These are phyloP conservation scores for Vicia sativa DNA, from an alignment of 306 rosid genomes.

Conservation along the genomic window DNA sequence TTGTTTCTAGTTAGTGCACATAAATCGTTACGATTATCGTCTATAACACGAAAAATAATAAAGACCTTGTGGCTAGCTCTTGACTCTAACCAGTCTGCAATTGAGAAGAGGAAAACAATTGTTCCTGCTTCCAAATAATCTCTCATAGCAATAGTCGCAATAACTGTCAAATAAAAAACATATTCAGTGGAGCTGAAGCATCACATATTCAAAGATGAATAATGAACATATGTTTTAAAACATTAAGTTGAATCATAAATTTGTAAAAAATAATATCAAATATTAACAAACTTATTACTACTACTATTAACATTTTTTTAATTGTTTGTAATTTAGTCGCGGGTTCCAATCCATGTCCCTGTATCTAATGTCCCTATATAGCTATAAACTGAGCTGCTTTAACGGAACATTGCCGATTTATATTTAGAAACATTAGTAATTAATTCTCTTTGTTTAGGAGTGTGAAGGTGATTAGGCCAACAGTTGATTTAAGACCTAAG, in stretches of 20 bases:
- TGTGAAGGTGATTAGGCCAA: not conserved
- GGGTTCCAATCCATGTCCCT: too few relatives aligned
- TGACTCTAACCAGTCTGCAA: conserved; percentile 92
- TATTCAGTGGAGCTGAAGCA: not conserved
- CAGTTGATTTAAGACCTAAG: not conserved
- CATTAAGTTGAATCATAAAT: too few relatives aligned
- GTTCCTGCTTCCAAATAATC: conserved; percentile 92
- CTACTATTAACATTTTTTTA: too few relatives aligned
- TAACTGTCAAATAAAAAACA: conserved; percentile 52
- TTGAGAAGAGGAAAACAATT: conserved; percentile 83
- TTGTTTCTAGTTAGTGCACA: not conserved
- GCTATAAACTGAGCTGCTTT: too few relatives aligned
- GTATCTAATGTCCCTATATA: too few relatives aligned
- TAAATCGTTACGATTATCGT: not conserved
- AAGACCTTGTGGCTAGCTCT: conserved; percentile 86
- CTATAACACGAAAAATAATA: not conserved
- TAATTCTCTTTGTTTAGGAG: not conserved
- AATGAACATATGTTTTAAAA: too few relatives aligned
- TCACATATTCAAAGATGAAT: not conserved
- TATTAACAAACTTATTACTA: too few relatives aligned
- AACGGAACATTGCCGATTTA: too few relatives aligned
- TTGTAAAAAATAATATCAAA: too few relatives aligned
- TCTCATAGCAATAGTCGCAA: conserved; percentile 67
- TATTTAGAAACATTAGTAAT: too few relatives aligned
- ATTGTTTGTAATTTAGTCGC: too few relatives aligned